Base-by-base conservation (phyloP, 768 basidiomycete species). In the Pleurotus sapidus region DNA sequence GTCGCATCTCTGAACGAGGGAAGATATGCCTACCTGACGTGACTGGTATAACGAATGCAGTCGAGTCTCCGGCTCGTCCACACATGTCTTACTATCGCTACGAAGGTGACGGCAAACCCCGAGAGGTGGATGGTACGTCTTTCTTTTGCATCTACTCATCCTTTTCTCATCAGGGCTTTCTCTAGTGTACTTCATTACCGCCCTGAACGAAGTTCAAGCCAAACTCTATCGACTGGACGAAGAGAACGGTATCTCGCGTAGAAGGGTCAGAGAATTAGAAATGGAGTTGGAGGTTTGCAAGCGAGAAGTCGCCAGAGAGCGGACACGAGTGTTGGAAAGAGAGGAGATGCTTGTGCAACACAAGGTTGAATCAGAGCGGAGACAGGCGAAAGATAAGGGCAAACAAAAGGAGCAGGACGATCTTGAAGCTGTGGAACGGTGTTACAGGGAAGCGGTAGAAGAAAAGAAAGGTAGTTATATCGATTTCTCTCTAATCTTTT, bases 181-280 rank as follows among this genome's bases (percentile, higher is more conserved):
- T 9, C 30, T 38, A 54, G 51, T 54, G 8, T 54, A 54, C 23
- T 74, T 91, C 1, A 64, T 87, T 5, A 77, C 79, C 4, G 87
- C 83, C 3, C 77, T 92, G 17, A 83, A 76, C 53, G 71, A 75
- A 5, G 83, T 90, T 9, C 92, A 89, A 61, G 71, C 77, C 25
- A 86, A 89, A 60, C 75, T 96, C 7, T 76, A 83, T 14, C 80
- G 87, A 39, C 79, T 95, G 3, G 91, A 95, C 63, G 80, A 84
- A 0, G 91, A 96, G 65, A 95, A 95, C 62, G 77, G 86, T 3
- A 81, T 91, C 7, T 93, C 93, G 4, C 80, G 91, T 1, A 77
- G 89, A 23, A 79, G 93, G 15, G 90, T 97, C n/a, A 74, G 85
- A 38, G 94, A 96, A 65, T 79, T 97, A 2, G 95, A 97, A 70